phyloP scores from a whole-genome alignment of 768 basidiomycete genomes.

The Piloderma croceum region DNA sequence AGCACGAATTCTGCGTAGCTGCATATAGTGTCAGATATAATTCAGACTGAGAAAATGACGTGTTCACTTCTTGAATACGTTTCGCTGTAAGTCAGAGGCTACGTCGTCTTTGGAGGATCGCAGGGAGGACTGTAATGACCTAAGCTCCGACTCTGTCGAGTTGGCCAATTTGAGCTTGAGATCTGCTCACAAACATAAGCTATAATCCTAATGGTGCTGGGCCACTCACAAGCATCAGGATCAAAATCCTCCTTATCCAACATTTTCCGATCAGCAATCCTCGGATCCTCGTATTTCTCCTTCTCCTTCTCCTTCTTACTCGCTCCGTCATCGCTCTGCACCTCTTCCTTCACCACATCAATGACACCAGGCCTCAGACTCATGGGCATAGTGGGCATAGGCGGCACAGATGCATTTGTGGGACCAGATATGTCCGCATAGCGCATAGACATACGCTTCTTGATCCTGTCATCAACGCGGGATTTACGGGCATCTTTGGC shows the following conservation, averaged over 20 bases:
- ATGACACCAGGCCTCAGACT: constrained; percentile 33
- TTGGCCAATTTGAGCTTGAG: constrained; percentile 85
- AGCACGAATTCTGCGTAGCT: constrained; percentile 97
- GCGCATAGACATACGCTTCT: constrained; percentile 93
- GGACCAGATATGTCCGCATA: constrained; percentile 84
- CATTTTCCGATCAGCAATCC: constrained; percentile 48
- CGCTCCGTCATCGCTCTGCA: constrained; percentile 35
- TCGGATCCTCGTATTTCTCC: constrained; percentile 55
- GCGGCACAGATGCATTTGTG: constrained; percentile 49
- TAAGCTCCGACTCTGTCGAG: constrained; percentile 78
- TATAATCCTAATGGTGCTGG: not conserved
- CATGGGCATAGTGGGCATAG: constrained; percentile 52
- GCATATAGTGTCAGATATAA: not conserved
- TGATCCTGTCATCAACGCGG: constrained; percentile 82
- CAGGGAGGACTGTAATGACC: constrained; percentile 70
- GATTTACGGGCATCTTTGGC: constrained; percentile 40
- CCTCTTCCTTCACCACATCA: constrained; percentile 41
- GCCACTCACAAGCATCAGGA: constrained; percentile 75
- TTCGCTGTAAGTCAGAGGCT: constrained; percentile 76
- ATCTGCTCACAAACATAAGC: too few relatives aligned
- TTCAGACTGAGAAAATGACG: constrained; percentile 10
- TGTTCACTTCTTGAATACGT: constrained; percentile 94
- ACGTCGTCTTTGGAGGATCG: constrained; percentile 66
- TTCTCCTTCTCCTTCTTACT: constrained; percentile 30
- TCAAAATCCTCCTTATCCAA: constrained; percentile 81